These are phyloP conservation scores for Tephrocybe sp. DNA, from an alignment of 768 basidiomycete species.

Conservation along the genomic window DNA sequence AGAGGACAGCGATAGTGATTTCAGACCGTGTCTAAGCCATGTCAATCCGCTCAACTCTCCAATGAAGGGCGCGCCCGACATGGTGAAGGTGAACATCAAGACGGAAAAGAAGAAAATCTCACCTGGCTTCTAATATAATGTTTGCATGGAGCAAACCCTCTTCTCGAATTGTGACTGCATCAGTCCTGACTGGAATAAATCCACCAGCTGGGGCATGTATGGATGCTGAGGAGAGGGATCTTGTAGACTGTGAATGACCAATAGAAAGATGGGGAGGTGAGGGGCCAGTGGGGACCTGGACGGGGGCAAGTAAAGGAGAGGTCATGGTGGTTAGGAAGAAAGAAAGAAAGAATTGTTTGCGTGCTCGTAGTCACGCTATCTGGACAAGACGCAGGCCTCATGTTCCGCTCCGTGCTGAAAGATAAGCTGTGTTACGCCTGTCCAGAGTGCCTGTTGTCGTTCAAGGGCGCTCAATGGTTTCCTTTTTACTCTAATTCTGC, in stretches of 20 bases:
- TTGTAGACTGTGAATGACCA: conserved; percentile 14
- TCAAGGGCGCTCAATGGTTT: neutral
- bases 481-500: conserved; percentile 3
- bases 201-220: conserved; percentile 30
- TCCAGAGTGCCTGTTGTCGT: neutral
- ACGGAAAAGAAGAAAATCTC: conserved; percentile 34
- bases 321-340: conserved; percentile 12
- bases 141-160: conserved; percentile 62
- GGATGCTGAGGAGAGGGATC: conserved; percentile 31
- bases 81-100: conserved; percentile 20
- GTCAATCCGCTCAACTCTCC: conserved; percentile 31
- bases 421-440: neutral
- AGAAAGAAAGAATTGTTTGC: conserved; percentile 4
- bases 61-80: conserved; percentile 28
- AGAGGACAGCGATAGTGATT: conserved; percentile 20
- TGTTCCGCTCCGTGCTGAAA: neutral
- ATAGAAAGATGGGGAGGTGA: conserved; percentile 19
- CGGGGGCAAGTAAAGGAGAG: conserved; percentile 13
- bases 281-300: conserved; percentile 8
- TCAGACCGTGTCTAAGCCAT: conserved; percentile 33
- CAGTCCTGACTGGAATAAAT: conserved; percentile 29
- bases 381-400: neutral
- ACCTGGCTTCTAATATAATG: conserved; percentile 66
- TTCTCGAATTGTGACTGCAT: conserved; percentile 43
- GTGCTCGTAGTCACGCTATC: neutral